Evolutionary conservation across 202 grass and related monocot genomes (phyloP).

Genomic region (Dendrocalamus latiflorus): DNA sequence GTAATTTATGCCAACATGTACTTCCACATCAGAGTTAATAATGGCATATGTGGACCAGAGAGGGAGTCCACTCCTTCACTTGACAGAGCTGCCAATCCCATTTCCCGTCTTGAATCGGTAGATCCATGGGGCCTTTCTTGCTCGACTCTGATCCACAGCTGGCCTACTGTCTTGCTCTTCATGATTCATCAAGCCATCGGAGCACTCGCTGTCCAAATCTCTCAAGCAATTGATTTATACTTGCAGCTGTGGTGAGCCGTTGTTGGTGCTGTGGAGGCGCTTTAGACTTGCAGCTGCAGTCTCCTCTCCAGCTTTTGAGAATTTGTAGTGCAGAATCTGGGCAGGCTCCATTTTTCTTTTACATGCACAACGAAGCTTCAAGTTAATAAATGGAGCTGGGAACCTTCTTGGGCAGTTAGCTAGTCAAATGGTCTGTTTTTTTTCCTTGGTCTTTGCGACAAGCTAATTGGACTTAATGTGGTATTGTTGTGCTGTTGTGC

Average conservation of each 20-base stretch:
- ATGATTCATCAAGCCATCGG: background rate
- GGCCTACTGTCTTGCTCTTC: background rate
- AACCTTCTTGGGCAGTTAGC: background rate
- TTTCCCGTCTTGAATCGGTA: background rate
- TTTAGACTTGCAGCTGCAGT: background rate
- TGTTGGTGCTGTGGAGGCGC: background rate
- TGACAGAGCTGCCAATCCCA: background rate
- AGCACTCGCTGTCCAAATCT: background rate
- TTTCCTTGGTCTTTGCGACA: background rate
- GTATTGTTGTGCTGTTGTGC: background rate
- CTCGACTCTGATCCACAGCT: background rate
- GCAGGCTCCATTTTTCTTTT: constrained; percentile 9
- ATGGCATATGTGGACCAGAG: background rate
- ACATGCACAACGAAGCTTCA: background rate
- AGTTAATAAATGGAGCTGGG: background rate
- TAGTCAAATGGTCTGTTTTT: background rate
- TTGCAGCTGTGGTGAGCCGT: background rate
- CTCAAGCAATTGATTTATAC: background rate
- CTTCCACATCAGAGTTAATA: background rate
- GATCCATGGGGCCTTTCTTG: background rate
- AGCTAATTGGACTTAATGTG: background rate
- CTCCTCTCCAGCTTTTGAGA: constrained; percentile 14
- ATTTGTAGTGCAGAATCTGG: background rate
- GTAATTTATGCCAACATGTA: background rate
- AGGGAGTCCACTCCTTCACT: background rate